Evolutionary conservation across 345 rosid species (phyloP).

Genomic region (Dipteronia dyeriana): DNA sequence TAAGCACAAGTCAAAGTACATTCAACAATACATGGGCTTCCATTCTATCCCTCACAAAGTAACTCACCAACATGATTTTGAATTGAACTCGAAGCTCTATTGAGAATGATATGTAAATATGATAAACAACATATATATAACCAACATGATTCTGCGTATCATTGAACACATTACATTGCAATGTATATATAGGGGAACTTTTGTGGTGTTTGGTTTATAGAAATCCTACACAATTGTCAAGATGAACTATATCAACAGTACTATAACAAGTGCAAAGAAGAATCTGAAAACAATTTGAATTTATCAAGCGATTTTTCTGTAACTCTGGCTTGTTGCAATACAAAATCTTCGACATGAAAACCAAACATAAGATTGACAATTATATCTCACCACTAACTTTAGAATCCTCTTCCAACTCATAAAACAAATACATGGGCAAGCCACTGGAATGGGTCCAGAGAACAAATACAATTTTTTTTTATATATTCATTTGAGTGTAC

Average conservation of each 20-base stretch:
- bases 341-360: too few species aligned
- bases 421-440: too few species aligned
- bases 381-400: too few species aligned
- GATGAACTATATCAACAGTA: constrained; percentile 19
- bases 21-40: background rate
- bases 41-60: constrained; percentile 6
- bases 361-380: too few species aligned
- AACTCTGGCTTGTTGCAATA: too few species aligned
- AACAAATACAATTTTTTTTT: too few species aligned
- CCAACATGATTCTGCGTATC: background rate
- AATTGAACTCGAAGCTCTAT: background rate
- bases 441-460: too few species aligned
- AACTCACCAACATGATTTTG: background rate
- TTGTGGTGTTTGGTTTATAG: constrained; percentile 51
- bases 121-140: background rate
- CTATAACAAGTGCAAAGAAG: constrained; percentile 6
- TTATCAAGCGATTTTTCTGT: too few species aligned
- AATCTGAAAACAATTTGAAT: constrained; percentile 11
- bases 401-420: too few species aligned
- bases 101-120: background rate
- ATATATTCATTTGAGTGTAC: too few species aligned
- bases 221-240: constrained; percentile 50
- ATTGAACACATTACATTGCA: background rate
- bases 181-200: constrained; percentile 72
- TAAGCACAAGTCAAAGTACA: background rate